Evolutionary conservation across 176 grass and related monocot species (phyloP).

Genomic region (Oryza meyeriana): DNA sequence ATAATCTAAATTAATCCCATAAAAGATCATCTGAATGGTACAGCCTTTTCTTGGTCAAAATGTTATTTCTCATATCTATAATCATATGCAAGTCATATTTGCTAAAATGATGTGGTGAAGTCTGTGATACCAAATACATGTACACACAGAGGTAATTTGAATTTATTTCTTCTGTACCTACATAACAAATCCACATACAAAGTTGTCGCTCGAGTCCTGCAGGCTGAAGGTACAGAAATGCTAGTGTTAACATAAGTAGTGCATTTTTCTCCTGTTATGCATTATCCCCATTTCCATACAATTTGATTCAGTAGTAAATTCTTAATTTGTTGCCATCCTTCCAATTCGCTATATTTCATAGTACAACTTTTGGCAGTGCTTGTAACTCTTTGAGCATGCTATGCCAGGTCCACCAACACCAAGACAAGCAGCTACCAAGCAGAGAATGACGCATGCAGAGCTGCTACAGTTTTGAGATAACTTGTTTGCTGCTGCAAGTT

Average conservation of each 20-base stretch:
- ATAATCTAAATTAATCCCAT: background rate
- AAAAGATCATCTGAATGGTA: background rate
- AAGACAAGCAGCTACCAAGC: constrained; percentile 14
- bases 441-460: background rate
- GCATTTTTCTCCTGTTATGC: background rate
- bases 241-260: background rate
- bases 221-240: background rate
- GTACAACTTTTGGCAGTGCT: background rate
- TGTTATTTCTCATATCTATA: background rate
- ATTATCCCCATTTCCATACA: background rate
- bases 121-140: background rate
- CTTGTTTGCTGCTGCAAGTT: constrained; percentile 9
- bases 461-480: constrained; percentile 53
- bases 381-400: constrained; percentile 27
- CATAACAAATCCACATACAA: background rate
- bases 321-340: background rate
- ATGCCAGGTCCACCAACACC: constrained; percentile 24
- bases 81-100: background rate
- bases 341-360: background rate
- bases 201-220: background rate
- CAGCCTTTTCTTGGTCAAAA: background rate
- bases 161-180: background rate
- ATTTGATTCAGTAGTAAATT: background rate
- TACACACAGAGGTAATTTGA: background rate
- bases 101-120: no score